Conservation (phyloP, 768 basidiomycete genomes). For the Cubamyces lactineus region DNA sequence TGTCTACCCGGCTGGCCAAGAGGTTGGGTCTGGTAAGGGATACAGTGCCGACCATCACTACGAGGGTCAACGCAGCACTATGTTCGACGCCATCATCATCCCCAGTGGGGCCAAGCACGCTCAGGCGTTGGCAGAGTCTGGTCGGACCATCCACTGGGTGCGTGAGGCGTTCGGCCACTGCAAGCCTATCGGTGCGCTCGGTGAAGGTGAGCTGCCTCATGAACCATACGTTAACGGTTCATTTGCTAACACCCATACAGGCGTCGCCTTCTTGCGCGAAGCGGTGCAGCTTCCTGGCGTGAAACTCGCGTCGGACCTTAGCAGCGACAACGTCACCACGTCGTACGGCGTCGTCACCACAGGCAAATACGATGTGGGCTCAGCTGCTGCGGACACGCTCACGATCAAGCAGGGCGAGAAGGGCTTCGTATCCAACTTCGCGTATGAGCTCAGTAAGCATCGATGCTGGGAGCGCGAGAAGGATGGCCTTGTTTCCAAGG, state of each 20-base stretch:
- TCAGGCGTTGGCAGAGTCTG: slow-evolving; percentile 59
- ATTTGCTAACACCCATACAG: slow-evolving; percentile 34
- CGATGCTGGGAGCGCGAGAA: slow-evolving; percentile 65
- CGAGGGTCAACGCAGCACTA: slow-evolving; percentile 78
- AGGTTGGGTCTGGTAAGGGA: slow-evolving; percentile 31
- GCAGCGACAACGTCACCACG: slow-evolving; percentile 44
- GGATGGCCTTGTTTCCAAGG: slow-evolving; percentile 54
- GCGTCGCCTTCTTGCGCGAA: slow-evolving; percentile 50
- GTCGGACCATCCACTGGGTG: slow-evolving; percentile 79
- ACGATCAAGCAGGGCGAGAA: slow-evolving; percentile 49
- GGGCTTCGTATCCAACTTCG: slow-evolving; percentile 62
- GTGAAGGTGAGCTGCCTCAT: slow-evolving; percentile 49
- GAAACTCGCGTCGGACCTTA: slow-evolving; percentile 40
- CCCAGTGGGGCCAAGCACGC: slow-evolving; percentile 68
- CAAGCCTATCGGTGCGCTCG: slow-evolving; percentile 80
- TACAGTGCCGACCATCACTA: slow-evolving; percentile 69
- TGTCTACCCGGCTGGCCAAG: slow-evolving; percentile 41
- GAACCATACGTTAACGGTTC: slow-evolving; percentile 6
- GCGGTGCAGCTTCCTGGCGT: slow-evolving; percentile 52
- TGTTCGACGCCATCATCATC: slow-evolving; percentile 83
- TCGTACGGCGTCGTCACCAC: slow-evolving; percentile 70
- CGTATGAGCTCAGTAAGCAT: slow-evolving; percentile 66
- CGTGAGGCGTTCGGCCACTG: slow-evolving; percentile 87
- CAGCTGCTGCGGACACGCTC: slow-evolving; percentile 44
- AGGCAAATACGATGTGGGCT: slow-evolving; percentile 49